A percentile compares a stretch with the other conserved stretches of the same genome.
Conservation (phyloP, 352 stramenopile genomes). For the Globisporangium mamillatum region DNA sequence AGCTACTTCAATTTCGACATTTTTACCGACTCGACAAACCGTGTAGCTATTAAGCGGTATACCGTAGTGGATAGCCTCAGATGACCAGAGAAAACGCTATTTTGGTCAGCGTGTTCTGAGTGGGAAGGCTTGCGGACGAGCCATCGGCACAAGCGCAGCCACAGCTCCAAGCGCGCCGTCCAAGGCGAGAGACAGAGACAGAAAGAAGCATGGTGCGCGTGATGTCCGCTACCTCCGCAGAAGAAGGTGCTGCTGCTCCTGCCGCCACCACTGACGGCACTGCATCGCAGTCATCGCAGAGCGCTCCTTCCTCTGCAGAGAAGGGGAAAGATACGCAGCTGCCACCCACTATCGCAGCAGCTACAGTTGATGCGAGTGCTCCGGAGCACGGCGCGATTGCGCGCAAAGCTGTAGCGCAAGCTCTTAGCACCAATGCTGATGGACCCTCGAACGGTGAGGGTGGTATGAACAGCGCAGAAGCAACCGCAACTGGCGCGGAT, state of each 20-base stretch:
- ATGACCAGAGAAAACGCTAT: not conserved
- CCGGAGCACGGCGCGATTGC: not conserved
- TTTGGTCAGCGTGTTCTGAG: not conserved
- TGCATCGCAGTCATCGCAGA: not conserved
- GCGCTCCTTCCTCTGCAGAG: not conserved
- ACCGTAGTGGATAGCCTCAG: not conserved
- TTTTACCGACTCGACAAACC: too few species aligned
- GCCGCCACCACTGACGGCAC: not conserved
- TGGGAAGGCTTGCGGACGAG: not conserved
- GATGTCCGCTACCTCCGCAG: not conserved
- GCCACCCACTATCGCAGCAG: not conserved
- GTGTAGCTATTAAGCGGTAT: too few species aligned
- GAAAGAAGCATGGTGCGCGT: not conserved
- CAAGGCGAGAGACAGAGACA: not conserved
- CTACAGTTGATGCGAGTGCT: not conserved
- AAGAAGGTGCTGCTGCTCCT: not conserved
- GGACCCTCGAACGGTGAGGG: not conserved
- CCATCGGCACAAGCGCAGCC: not conserved
- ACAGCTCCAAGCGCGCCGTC: too few species aligned
- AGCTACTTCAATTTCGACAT: too few species aligned
- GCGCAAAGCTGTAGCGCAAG: slow-evolving; percentile 1
- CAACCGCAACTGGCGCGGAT: not conserved
- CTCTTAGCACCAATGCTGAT: not conserved
- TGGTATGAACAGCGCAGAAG: not conserved
- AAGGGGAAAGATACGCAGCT: slow-evolving; percentile 3